Evolutionary conservation across 2,329 filamentous ascomycete species (phyloP), one percentile per base, ranked within the genome.

Genomic region (Proliferodiscus dingleyae): DNA sequence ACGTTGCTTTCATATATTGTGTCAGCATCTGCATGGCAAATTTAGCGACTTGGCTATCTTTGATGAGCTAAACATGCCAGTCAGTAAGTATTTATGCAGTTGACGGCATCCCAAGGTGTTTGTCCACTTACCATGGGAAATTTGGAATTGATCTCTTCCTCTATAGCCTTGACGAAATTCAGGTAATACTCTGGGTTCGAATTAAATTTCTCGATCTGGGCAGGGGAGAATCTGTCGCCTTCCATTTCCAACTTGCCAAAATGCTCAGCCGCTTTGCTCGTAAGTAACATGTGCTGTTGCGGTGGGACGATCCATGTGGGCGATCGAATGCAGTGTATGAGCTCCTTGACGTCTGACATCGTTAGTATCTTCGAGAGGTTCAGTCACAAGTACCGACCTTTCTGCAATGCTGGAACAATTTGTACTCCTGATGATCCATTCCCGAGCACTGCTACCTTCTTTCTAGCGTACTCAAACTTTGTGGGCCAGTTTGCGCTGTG

Each of bases 401-500:
- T 45, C 19, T 55, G 72, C 26, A 77, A 56, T 3, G 55, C 60
- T 1, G 73, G 73, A 6, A 77, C 64, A 43, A 77, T 74, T 48
- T 78, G 74, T 47, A 77, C 74, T 2, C 67, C 69, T 47, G 71
- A 73, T 7, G 72, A 72, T 7, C 74, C 74, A 51, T 73, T 73
- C 16, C 74, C 74, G 41, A 77, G 70, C 6, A 77, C 59, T 6
- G 70, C 73, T 10, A 77, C 62, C 45, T 61, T 64, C 58, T 75
- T 75, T 43, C 66, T 64, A 16, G 53, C 60, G 41, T 72, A 71
- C 50, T 74, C 67, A 48, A 69, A 72, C 33, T 66, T 68, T 11
- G 48, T 50, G 78, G 78, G 67, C 80, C 78, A 85, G 50, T 80
- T 71, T 0, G 80, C 80, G 0, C 78, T 75, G 52, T 84, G 81